Conservation (phyloP, 208 protist species). For the Leishmania tarentolae region DNA sequence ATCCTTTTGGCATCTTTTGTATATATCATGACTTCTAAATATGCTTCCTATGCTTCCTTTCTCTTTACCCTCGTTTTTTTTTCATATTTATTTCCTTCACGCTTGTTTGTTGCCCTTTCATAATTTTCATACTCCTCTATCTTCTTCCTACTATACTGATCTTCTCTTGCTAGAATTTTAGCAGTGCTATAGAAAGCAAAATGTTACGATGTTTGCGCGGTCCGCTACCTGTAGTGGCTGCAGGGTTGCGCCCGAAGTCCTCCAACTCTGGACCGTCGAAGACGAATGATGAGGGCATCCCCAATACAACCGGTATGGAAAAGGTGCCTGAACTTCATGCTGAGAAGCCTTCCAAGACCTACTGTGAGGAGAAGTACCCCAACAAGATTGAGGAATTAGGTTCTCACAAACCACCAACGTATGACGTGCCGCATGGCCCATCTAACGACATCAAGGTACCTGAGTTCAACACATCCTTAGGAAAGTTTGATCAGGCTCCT, state of each 20-base stretch:
- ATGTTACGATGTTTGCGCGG: constrained; percentile 20
- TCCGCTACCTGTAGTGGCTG: constrained; percentile 12
- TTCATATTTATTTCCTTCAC: not conserved
- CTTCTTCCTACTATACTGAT: not conserved
- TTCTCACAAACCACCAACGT: constrained; percentile 31
- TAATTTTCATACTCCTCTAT: not conserved
- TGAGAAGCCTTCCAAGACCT: constrained; percentile 42
- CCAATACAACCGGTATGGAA: constrained; percentile 53
- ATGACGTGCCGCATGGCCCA: constrained; percentile 49
- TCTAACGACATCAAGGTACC: constrained; percentile 81
- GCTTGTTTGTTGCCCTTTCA: not conserved
- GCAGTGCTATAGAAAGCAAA: not conserved
- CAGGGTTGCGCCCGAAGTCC: constrained; percentile 15
- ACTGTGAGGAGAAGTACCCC: constrained; percentile 73
- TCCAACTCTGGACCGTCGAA: constrained; percentile 4
- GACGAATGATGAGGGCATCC: constrained; percentile 20
- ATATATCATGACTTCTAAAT: not conserved
- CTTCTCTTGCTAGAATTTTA: not conserved
- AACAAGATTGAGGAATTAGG: constrained; percentile 44
- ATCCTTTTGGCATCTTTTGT: no score
- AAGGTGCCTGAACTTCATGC: constrained; percentile 66
- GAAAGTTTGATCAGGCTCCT: constrained; percentile 85
- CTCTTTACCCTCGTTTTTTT: not conserved
- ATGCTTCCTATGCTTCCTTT: not conserved
- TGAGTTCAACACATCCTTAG: constrained; percentile 78